A percentile compares a stretch with the other conserved stretches of the same genome.
These are phyloP conservation scores for Telfairia occidentalis DNA, from an alignment of 331 rosid genomes.

Conservation along the genomic window DNA sequence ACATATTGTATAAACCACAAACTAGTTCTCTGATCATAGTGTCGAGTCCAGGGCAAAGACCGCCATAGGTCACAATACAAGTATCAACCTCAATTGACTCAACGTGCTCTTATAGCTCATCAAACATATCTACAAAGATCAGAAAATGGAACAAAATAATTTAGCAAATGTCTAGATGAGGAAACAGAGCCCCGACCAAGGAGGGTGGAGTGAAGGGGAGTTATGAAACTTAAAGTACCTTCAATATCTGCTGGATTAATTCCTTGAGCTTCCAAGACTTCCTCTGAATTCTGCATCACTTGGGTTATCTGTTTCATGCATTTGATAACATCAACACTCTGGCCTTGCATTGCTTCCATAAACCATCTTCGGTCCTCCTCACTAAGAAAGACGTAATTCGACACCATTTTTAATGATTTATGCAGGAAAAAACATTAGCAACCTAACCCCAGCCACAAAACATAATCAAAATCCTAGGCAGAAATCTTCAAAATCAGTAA, in stretches of 20 bases:
- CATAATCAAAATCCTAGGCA: background rate
- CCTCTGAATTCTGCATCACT: constrained; percentile 77
- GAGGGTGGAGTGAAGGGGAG: background rate
- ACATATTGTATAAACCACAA: constrained; percentile 81
- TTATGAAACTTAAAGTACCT: constrained; percentile 30
- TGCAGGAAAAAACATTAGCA: background rate
- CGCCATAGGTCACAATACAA: constrained; percentile 88
- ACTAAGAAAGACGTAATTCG: constrained; percentile 21
- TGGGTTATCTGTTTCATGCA: constrained; percentile 90
- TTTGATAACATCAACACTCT: constrained; percentile 60
- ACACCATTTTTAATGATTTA: background rate
- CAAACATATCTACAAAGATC: constrained; percentile 61
- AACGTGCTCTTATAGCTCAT: constrained; percentile 92
- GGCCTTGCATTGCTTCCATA: constrained; percentile 93
- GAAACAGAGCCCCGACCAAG: background rate
- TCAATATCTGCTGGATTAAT: constrained; percentile 60
- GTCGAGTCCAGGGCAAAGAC: constrained; percentile 98
- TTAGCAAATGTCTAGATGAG: background rate
- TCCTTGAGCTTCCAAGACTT: constrained; percentile 79
- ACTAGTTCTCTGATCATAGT: constrained; percentile 92
- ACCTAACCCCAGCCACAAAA: background rate
- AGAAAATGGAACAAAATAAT: background rate
- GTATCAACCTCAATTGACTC: constrained; percentile 78
- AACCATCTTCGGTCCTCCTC: constrained; percentile 87
- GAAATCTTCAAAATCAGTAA: background rate